Conservation (phyloP, 2,329 filamentous ascomycete species). For the Alternaria novae-zelandiae region DNA sequence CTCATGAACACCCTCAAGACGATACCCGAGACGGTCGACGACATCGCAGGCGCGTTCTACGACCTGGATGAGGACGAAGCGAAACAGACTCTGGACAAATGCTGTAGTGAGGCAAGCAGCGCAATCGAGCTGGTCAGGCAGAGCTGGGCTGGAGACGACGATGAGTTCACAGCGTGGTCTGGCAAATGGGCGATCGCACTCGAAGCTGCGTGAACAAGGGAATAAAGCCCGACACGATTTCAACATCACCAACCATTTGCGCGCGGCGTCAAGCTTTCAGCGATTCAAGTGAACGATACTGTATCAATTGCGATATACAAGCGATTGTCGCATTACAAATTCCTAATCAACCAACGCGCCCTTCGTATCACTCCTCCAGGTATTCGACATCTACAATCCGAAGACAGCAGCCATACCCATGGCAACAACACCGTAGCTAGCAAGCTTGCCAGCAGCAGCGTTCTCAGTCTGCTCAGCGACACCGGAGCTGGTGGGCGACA, state of each 20-base stretch:
- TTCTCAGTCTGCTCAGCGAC: constrained; percentile 16
- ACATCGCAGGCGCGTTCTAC: constrained; percentile 76
- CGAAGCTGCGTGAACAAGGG: constrained; percentile 33
- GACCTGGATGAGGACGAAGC: constrained; percentile 67
- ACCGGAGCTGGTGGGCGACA: constrained; percentile 5
- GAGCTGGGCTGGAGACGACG: constrained; percentile 69
- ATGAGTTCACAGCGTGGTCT: constrained; percentile 83
- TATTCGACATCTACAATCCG: constrained; percentile 25
- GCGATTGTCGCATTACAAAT: not conserved
- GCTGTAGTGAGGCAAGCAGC: constrained; percentile 65
- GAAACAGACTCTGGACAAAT: constrained; percentile 64
- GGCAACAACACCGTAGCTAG: constrained; percentile 31
- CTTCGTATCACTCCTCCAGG: not conserved
- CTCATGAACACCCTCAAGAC: constrained; percentile 62
- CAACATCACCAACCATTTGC: not conserved
- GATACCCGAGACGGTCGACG: constrained; percentile 72
- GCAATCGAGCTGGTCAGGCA: constrained; percentile 63
- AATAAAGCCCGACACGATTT: not conserved
- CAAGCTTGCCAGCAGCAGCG: constrained; percentile 28
- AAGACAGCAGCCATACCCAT: constrained; percentile 30
- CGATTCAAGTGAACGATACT: not conserved
- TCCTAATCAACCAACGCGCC: not conserved
- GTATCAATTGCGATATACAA: not conserved
- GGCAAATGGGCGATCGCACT: constrained; percentile 60
- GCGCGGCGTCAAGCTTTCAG: not conserved